These are phyloP conservation scores for Wallacemonas sp. DNA, from an alignment of 208 protist species.

Conservation along the genomic window DNA sequence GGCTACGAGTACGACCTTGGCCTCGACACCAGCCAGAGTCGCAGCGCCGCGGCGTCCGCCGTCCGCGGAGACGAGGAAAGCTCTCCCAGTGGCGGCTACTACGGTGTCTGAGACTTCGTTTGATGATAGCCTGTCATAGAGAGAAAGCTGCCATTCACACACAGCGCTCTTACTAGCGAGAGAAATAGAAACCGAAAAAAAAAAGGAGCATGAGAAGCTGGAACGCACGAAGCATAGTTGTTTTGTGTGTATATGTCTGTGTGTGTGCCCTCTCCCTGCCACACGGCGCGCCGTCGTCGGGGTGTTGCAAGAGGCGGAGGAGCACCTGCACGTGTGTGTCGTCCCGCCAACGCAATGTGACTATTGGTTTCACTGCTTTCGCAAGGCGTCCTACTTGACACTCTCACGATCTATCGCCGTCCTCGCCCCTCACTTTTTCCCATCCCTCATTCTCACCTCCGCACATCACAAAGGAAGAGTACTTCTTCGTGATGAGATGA, in stretches of 20 bases:
- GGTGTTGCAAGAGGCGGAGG: too few species aligned
- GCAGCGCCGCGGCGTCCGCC: not conserved
- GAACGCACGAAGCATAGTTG: too few species aligned
- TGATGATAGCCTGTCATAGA: not conserved
- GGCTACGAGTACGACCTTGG: constrained; percentile 26
- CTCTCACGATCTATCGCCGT: not conserved
- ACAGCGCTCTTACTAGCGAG: too few species aligned
- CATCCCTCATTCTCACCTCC: not conserved
- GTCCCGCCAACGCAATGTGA: not conserved
- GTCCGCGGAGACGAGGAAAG: not conserved
- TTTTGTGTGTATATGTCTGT: too few species aligned
- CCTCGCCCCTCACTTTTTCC: not conserved
- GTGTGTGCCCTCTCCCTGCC: too few species aligned
- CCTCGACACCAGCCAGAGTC: constrained; percentile 1
- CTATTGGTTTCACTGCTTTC: not conserved
- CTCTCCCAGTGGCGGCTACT: not conserved
- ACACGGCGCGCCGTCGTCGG: too few species aligned
- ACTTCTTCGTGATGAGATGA: not conserved
- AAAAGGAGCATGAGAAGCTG: too few species aligned
- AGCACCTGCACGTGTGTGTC: not conserved
- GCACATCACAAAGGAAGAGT: too few species aligned
- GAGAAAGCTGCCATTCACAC: too few species aligned
- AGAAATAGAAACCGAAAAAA: too few species aligned
- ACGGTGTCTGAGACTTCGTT: too few species aligned
- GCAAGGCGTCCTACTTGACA: too few species aligned